Conservation (phyloP, 2,329 filamentous ascomycete genomes). For the Lachnum nothofagi region DNA sequence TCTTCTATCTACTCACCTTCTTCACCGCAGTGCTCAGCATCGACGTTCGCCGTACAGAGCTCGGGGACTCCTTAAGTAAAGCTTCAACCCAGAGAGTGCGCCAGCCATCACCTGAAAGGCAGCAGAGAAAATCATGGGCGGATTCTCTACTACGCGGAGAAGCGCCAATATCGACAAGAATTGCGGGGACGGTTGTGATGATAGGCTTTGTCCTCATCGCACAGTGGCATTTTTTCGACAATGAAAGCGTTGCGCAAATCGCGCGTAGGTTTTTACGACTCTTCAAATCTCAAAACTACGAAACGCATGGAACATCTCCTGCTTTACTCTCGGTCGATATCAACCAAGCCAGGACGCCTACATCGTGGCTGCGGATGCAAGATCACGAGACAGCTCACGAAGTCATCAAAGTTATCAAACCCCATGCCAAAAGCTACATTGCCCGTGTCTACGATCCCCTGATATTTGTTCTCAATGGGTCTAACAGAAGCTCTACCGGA, state of each 20-base stretch:
- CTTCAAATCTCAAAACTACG: slow-evolving; percentile 8
- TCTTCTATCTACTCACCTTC: slow-evolving; percentile 73
- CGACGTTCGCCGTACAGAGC: slow-evolving; percentile 70
- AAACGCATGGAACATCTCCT: slow-evolving; percentile 22
- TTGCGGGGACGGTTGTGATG: slow-evolving; percentile 70
- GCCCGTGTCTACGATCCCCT: slow-evolving; percentile 71
- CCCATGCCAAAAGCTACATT: slow-evolving; percentile 64
- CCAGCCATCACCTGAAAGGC: slow-evolving; percentile 19
- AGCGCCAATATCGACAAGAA: slow-evolving; percentile 63
- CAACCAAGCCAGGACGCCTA: slow-evolving; percentile 70
- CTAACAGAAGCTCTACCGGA: slow-evolving; percentile 54
- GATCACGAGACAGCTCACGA: slow-evolving; percentile 75
- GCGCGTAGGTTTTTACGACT: slow-evolving; percentile 34
- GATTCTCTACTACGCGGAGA: slow-evolving; percentile 60
- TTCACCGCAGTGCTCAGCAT: slow-evolving; percentile 75
- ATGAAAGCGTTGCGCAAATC: slow-evolving; percentile 42
- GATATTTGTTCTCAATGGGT: slow-evolving; percentile 64
- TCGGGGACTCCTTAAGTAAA: slow-evolving; percentile 62
- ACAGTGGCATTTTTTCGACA: slow-evolving; percentile 73
- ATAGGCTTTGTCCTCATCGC: slow-evolving; percentile 67
- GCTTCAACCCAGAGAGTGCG: slow-evolving; percentile 40
- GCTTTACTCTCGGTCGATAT: slow-evolving; percentile 52
- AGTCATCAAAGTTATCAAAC: slow-evolving; percentile 71
- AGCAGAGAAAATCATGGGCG: slow-evolving; percentile 47
- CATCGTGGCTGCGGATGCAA: slow-evolving; percentile 70